Evolutionary conservation across 75 land plant genomes (phyloP), one percentile per base, ranked within the genome.

Genomic region (Cryptomeria japonica): DNA sequence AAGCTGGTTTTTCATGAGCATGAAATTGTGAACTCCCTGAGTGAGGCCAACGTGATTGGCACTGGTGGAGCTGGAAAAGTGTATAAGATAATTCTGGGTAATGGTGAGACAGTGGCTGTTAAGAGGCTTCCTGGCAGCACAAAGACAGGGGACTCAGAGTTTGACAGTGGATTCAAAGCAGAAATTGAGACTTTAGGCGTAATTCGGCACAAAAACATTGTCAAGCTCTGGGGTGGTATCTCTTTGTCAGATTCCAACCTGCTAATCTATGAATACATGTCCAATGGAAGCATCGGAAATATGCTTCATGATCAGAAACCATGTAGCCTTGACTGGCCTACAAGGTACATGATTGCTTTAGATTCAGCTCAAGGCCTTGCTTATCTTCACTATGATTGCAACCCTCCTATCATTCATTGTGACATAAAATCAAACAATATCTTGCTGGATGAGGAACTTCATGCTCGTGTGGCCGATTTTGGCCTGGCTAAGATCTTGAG

Each of bases 381-480:
- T 56, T 91, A 91, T 84, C 90, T 91, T 72, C 92, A 91, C 49
- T 91, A 91, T 58, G 91, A 91, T 82, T 91, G 92, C 84, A 37
- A 58, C 28, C 91, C 92, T 22, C 91, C 88, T 42, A 90, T 91
- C 28, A 80, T 90, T 44, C 92, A 91, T 56, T 39, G 92, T 34
- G 92, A 91, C 87, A 70, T 91, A 41, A 91, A 91, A 47, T 91
- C 91, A 87, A 89, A 89, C 91, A 90, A 90, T 51, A 90, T 90
- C 36, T 87, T 90, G 87, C 85, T 90, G 38, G 92, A 90, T 76
- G 42, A 41, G 25, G 51, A 91, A 14, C 39, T 90, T 38, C 84
- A 85, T 53, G 91, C 92, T 31, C 85, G 79, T 68, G 91, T 91
- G 36, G 91, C 91, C 10, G 92, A 91, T 88, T 91, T 91, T 61